Percentiles rank a stretch among this genome's conserved stretches.
phyloP scores from a whole-genome alignment of 164 flowering plant genomes.

The Vitis vinifera region DNA sequence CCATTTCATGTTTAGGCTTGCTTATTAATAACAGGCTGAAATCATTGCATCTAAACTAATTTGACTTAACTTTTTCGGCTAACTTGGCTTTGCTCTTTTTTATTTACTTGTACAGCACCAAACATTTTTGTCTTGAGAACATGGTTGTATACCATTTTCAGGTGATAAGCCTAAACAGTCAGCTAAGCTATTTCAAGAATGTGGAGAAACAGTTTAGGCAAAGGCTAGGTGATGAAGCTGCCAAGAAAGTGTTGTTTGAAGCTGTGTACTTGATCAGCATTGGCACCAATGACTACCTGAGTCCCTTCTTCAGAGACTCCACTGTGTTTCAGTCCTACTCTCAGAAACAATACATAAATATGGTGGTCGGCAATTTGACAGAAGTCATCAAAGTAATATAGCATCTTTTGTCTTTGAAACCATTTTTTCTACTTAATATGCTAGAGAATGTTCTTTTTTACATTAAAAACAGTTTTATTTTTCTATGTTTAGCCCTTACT shows the following conservation, averaged over 20 bases:
- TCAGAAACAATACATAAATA: slow-evolving; percentile 2
- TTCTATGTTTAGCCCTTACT: no score
- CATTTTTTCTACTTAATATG: no score
- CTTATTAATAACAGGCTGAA: no score
- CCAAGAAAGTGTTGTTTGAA: slow-evolving; percentile 7
- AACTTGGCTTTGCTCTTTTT: no score
- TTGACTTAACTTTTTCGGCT: no score
- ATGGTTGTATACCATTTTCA: not conserved
- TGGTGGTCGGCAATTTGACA: slow-evolving; percentile 28
- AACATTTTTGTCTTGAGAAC: no score
- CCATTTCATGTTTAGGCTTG: no score
- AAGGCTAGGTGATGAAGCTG: slow-evolving; percentile 18
- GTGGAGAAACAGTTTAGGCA: slow-evolving; percentile 13
- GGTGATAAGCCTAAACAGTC: slow-evolving; percentile 22
- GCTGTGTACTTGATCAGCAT: slow-evolving; percentile 31
- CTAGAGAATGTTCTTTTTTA: no score
- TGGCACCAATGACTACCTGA: slow-evolving; percentile 29
- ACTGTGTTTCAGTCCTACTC: slow-evolving; percentile 1
- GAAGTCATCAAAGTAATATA: slow-evolving; percentile 11
- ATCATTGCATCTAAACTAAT: no score
- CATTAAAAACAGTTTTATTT: no score
- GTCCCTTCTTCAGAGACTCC: not conserved
- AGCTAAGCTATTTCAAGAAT: slow-evolving; percentile 21
- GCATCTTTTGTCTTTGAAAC: not conserved
- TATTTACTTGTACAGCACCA: no score